phyloP scores from a whole-genome alignment of 75 land plant genomes.

The Pseudotsuga menziesii region DNA sequence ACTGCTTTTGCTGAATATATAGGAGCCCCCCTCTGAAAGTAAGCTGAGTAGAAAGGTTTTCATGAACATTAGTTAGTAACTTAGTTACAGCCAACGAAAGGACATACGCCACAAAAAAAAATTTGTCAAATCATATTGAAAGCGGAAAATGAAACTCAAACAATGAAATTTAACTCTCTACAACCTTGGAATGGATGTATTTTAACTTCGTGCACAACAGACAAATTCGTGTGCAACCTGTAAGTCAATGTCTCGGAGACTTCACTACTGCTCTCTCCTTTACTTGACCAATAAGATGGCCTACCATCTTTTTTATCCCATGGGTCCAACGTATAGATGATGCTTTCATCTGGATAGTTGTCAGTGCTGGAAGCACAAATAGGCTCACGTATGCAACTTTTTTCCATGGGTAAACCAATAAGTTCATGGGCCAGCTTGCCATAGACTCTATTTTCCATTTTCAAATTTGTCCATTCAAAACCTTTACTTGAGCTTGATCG shows the following conservation, averaged over 20 bases:
- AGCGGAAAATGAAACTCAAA: background rate
- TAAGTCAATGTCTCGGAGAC: slow-evolving; percentile 47
- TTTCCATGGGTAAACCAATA: background rate
- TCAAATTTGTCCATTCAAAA: slow-evolving; percentile 20
- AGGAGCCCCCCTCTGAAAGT: slow-evolving; percentile 32
- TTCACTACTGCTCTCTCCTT: slow-evolving; percentile 20
- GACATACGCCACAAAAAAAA: background rate
- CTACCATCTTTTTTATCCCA: slow-evolving; percentile 29
- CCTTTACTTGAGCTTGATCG: slow-evolving; percentile 9
- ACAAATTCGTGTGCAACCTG: slow-evolving; percentile 25
- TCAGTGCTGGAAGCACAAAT: slow-evolving; percentile 89
- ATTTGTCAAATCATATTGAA: background rate
- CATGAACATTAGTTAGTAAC: background rate
- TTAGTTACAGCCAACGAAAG: background rate
- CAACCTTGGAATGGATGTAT: slow-evolving; percentile 44
- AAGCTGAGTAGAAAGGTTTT: slow-evolving; percentile 24
- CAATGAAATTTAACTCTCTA: background rate
- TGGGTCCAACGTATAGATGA: slow-evolving; percentile 58
- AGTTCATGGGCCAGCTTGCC: slow-evolving; percentile 26
- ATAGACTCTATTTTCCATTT: slow-evolving; percentile 37
- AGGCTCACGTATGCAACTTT: slow-evolving; percentile 43
- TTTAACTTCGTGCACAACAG: slow-evolving; percentile 46
- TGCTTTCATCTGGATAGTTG: slow-evolving; percentile 74
- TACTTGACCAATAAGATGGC: slow-evolving; percentile 54
- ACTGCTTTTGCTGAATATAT: slow-evolving; percentile 41